These are phyloP conservation scores for Citrullus colocynthis DNA, from an alignment of 306 rosid species.

Conservation along the genomic window DNA sequence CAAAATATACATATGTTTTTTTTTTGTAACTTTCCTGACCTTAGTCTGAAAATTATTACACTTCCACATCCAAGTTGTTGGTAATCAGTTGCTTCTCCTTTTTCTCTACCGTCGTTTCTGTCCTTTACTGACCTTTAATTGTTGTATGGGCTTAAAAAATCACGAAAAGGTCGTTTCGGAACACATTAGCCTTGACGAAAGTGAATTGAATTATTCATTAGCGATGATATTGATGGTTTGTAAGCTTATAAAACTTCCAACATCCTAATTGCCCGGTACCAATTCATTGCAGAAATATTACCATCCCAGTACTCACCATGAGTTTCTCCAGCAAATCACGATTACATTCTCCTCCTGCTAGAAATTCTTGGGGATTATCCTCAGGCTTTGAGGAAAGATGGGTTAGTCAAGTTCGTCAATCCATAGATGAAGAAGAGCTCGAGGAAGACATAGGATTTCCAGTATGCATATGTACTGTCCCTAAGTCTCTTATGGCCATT, in stretches of 20 bases:
- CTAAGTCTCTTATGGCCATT: constrained; percentile 21
- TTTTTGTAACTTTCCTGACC: background rate
- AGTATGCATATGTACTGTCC: constrained; percentile 54
- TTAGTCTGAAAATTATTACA: background rate
- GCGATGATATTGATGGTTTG: background rate
- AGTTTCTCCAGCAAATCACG: background rate
- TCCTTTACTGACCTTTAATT: background rate
- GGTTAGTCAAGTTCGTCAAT: constrained; percentile 46
- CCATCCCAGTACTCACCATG: background rate
- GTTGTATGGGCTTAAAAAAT: background rate
- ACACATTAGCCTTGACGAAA: background rate
- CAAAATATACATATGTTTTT: background rate
- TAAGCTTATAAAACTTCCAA: background rate
- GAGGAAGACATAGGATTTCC: constrained; percentile 37
- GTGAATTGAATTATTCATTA: background rate
- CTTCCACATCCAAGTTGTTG: background rate
- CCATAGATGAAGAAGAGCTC: constrained; percentile 37
- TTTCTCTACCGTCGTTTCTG: background rate
- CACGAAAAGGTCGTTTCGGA: background rate
- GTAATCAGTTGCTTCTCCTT: background rate
- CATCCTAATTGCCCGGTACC: background rate
- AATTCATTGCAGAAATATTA: background rate
- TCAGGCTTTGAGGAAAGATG: constrained; percentile 37
- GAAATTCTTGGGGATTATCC: constrained; percentile 5
- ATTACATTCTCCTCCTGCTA: background rate